phyloP scores from a whole-genome alignment of 192 early-diverging fungal species.

The Entophlyctis luteolus region DNA sequence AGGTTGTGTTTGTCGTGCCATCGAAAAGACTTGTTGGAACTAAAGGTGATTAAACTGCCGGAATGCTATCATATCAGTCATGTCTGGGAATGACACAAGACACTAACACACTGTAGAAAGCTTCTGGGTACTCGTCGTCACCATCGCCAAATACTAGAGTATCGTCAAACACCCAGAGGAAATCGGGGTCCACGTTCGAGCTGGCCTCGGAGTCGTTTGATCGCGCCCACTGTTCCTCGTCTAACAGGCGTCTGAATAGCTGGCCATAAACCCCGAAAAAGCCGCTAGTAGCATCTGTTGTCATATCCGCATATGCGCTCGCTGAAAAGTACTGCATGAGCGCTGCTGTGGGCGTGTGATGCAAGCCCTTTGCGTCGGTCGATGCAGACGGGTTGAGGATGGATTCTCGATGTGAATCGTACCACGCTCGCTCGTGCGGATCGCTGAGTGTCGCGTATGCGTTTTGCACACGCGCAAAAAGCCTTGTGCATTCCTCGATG shows the following conservation, averaged over 20 bases:
- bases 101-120: slow-evolving; percentile 35
- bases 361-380: slow-evolving; percentile 9
- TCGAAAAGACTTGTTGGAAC: slow-evolving; percentile 79
- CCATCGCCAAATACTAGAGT: slow-evolving; percentile 70
- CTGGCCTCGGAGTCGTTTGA: slow-evolving; percentile 35
- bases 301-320: slow-evolving; percentile 66
- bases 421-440: slow-evolving; percentile 92
- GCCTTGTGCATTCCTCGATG: slow-evolving; percentile 77
- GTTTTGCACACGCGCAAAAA: slow-evolving; percentile 85
- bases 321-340: slow-evolving; percentile 81
- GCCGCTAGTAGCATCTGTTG: slow-evolving; percentile 59
- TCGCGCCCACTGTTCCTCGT: slow-evolving; percentile 72
- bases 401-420: slow-evolving; percentile 87
- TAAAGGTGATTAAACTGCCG: slow-evolving; percentile 72
- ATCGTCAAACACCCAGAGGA: slow-evolving; percentile 39
- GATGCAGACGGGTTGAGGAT: slow-evolving; percentile 64
- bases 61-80: neutral
- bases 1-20: slow-evolving; percentile 90
- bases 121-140: slow-evolving; percentile 59
- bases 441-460: slow-evolving; percentile 93
- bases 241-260: slow-evolving; percentile 71
- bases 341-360: slow-evolving; percentile 51
- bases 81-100: slow-evolving; percentile 3
- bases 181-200: slow-evolving; percentile 32
- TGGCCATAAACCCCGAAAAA: slow-evolving; percentile 79